Conservation (phyloP, 768 basidiomycete genomes). For the Gelatoporia subvermispora region DNA sequence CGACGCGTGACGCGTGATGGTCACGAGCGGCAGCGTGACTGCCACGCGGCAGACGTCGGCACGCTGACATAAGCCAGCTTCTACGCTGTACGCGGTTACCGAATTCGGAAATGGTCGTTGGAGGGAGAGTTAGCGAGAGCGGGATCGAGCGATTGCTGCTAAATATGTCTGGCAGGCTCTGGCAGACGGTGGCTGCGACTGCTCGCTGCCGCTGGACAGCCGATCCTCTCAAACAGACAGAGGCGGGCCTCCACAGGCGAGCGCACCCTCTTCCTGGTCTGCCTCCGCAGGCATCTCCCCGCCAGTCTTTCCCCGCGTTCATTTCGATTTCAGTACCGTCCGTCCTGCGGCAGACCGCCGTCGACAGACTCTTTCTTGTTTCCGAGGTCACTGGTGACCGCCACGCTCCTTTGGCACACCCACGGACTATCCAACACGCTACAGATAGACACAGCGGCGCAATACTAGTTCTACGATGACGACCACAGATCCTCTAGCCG, state of each 20-base stretch:
- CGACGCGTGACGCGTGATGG: neutral
- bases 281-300: neutral
- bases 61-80: neutral
- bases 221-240: slow-evolving; percentile 2
- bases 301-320: neutral
- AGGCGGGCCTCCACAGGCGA: neutral
- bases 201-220: neutral
- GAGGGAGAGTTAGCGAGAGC: neutral
- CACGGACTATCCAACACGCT: neutral
- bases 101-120: slow-evolving; percentile 1
- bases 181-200: no score
- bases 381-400: slow-evolving; percentile 7
- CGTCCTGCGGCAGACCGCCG: neutral
- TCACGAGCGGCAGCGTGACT: neutral
- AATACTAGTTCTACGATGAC: slow-evolving; percentile 12
- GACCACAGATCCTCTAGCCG: slow-evolving; percentile 12
- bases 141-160: no score
- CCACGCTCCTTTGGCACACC: slow-evolving; percentile 7
- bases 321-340: neutral
- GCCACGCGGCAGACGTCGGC: slow-evolving; percentile 6
- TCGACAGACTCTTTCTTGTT: neutral
- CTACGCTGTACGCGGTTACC: neutral
- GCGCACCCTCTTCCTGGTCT: neutral
- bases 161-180: no score
- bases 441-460: slow-evolving; percentile 1